Percentiles rank a stretch among this genome's conserved stretches.
phyloP scores from a whole-genome alignment of 352 stramenopile species.

The Plasmopara viticola region DNA sequence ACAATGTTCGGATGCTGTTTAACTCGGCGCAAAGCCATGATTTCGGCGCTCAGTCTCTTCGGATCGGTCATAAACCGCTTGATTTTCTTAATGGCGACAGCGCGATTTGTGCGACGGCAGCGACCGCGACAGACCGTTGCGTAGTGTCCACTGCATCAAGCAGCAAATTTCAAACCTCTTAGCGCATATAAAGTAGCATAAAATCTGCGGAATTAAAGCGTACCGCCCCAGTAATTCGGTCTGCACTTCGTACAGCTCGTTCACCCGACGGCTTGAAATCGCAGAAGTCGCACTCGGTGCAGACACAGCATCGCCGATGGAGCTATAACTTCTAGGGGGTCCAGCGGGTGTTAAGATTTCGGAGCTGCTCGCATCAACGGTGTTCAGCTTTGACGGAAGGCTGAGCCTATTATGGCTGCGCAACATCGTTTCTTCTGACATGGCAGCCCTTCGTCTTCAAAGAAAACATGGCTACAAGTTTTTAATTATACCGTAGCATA shows the following conservation, averaged over 20 bases:
- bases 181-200: no score
- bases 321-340: no score
- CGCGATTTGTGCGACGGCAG: constrained; percentile 41
- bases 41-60: constrained; percentile 55
- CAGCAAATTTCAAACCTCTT: not conserved
- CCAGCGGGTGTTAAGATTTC: not conserved
- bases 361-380: constrained; percentile 1
- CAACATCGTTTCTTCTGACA: no score
- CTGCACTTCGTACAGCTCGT: no score
- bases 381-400: constrained; percentile 6
- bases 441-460: no score
- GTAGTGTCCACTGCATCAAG: constrained; percentile 50
- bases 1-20: constrained; percentile 72
- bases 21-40: constrained; percentile 49
- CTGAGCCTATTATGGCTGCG: constrained; percentile 1
- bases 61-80: constrained; percentile 74
- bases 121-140: constrained; percentile 52
- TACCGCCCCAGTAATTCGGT: no score
- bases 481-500: no score
- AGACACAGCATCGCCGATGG: no score
- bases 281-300: no score
- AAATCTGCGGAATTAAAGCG: no score
- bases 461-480: no score
- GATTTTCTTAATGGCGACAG: constrained; percentile 81
- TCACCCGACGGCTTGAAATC: no score